Base-by-base conservation (phyloP, 2,329 filamentous ascomycete genomes). In the Thielaviopsis ethacetica region DNA sequence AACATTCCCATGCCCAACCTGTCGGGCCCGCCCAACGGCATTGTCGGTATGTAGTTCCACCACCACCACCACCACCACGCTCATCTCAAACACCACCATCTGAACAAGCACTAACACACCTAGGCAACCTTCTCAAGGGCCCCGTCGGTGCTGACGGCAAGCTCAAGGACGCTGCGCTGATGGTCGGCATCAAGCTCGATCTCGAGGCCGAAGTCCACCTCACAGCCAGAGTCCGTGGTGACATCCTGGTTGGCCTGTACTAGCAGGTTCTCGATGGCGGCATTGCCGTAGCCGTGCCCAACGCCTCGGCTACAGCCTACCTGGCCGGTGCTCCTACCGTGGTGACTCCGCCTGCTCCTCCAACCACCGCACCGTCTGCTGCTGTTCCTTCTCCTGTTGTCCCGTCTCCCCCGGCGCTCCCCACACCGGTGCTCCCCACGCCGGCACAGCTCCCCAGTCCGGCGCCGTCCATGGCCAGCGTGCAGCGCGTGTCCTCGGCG, bases 161-260 rank as follows among this genome's bases (percentile, higher is more conserved):
- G 64, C 71, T 77, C 61, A 83, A 80, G 69, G 69, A 76, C 49
- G 77, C 80, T 4, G 79, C 78, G 1, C 71, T 83, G 51, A 72
- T 82, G 64, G 72, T 83, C 44, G 80, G 80, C 59, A 82, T 83
- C 71, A 82, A 83, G 72, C 72, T 83, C 41, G 80, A 83, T 66
- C 69, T 83, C 21, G 80, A 83, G 67, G 80, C 80, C 15, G 80
- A 83, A 66, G 77, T 83, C 51, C 79, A 83, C 66, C 68, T 83
- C 63, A 83, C 79, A 19, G 80, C 80, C 54, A 69, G 80, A 56
- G 73, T 83, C 62, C 73, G 78, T 53, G 80, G 80, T 73, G 80
- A 83, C 66, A 81, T 83, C 65, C 75, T 76, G 21, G 75, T 83
- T 62, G 79, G 78, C 53, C 68, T 82, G 64, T 81, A 81, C 67